These are phyloP conservation scores for Rosellinia necatrix DNA, from an alignment of 2,329 filamentous ascomycete genomes.

Conservation along the genomic window DNA sequence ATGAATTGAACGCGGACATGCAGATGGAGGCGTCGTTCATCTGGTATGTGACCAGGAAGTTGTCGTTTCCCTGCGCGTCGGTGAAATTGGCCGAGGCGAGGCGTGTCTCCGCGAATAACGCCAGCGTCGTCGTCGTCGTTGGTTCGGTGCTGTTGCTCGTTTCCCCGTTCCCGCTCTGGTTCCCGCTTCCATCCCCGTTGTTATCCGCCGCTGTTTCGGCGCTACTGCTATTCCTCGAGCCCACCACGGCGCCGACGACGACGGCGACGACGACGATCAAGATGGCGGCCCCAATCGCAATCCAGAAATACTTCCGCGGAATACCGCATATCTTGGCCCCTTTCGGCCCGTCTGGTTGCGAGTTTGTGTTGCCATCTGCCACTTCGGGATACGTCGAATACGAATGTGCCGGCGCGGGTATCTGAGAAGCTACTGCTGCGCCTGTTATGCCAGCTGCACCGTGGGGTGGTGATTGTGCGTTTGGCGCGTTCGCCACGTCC, in stretches of 20 bases:
- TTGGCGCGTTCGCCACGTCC: not conserved
- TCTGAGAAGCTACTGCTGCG: not conserved
- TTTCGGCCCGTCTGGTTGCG: not conserved
- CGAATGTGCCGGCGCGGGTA: not conserved
- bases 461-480: not conserved
- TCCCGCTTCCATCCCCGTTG: not conserved
- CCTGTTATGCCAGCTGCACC: not conserved
- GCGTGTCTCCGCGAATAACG: conserved; percentile 23
- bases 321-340: conserved; percentile 26
- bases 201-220: not conserved
- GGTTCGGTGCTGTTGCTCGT: not conserved
- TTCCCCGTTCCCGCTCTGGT: not conserved
- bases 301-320: conserved; percentile 24
- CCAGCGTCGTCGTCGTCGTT: not conserved
- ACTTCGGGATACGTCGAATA: conserved; percentile 25
- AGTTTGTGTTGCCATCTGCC: not conserved
- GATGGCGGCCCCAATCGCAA: conserved; percentile 15
- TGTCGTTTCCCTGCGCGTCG: conserved; percentile 33
- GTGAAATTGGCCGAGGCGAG: conserved; percentile 39
- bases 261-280: conserved; percentile 22
- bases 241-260: conserved; percentile 25
- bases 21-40: conserved; percentile 35
- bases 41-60: conserved; percentile 37
- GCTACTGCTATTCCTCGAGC: not conserved
- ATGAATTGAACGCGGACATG: conserved; percentile 38